Conservation (phyloP, 192 early-diverging fungal genomes). For the Lunasporangiospora selenospora region DNA sequence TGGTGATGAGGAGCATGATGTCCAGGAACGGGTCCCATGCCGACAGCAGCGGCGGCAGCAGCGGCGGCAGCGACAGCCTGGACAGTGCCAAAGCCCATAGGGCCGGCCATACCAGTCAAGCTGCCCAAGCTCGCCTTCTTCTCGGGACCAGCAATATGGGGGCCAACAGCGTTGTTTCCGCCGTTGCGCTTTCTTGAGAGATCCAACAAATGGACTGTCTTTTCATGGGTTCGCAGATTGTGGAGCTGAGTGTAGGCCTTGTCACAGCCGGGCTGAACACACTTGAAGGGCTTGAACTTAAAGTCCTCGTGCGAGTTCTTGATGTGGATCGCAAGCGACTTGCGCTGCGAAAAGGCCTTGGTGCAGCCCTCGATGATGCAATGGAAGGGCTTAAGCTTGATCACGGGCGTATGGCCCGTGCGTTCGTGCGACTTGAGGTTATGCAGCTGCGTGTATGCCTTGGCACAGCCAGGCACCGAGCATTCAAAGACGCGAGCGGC, state of each 20-base stretch:
- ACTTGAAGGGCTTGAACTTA: conserved; percentile 65
- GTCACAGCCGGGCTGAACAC: conserved; percentile 67
- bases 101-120: too few species aligned
- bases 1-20: not conserved
- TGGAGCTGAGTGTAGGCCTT: conserved; percentile 84
- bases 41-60: not conserved
- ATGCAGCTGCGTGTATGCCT: conserved; percentile 49
- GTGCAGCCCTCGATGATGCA: conserved; percentile 44
- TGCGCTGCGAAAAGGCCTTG: conserved; percentile 64
- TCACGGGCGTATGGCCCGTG: conserved; percentile 57
- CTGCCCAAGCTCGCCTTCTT: too few species aligned
- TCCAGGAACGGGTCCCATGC: not conserved
- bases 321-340: conserved; percentile 77
- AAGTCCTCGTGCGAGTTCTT: conserved; percentile 43
- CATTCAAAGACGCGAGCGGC: conserved; percentile 56
- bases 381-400: conserved; percentile 47
- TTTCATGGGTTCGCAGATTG: conserved; percentile 81
- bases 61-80: not conserved
- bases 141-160: too few species aligned
- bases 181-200: conserved; percentile 44
- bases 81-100: too few species aligned
- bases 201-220: conserved; percentile 53
- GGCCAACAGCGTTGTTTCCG: not conserved
- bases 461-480: conserved; percentile 44
- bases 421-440: conserved; percentile 56